Evolutionary conservation across 148 eudicot genomes (phyloP).

Genomic region (Chenopodium berlandieri): DNA sequence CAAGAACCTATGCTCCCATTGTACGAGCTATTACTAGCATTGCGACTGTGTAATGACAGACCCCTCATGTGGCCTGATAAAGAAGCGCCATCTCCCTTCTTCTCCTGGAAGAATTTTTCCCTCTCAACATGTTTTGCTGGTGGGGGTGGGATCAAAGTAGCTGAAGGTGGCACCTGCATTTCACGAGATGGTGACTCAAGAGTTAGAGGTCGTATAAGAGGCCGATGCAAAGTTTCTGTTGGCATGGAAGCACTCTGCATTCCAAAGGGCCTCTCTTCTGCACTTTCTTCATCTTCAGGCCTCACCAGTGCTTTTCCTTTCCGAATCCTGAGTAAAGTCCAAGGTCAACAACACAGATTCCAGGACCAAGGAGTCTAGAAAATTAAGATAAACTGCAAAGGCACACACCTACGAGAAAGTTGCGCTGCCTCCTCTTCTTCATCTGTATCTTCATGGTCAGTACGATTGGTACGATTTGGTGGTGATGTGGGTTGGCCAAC

Average conservation of each 20-base stretch:
- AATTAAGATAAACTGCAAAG: not conserved
- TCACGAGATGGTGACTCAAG: slow-evolving; percentile 41
- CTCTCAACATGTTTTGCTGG: slow-evolving; percentile 92
- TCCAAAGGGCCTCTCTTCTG: slow-evolving; percentile 41
- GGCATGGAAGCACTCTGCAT: slow-evolving; percentile 41
- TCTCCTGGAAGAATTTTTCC: slow-evolving; percentile 88
- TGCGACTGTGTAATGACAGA: slow-evolving; percentile 77
- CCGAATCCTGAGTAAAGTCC: slow-evolving; percentile 48
- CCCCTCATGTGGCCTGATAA: slow-evolving; percentile 70
- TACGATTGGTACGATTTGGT: slow-evolving; percentile 39
- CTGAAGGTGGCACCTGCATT: slow-evolving; percentile 29
- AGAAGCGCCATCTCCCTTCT: slow-evolving; percentile 53
- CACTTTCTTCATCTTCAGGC: slow-evolving; percentile 61
- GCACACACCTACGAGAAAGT: slow-evolving; percentile 69
- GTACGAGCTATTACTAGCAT: slow-evolving; percentile 71
- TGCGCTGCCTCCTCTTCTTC: slow-evolving; percentile 84
- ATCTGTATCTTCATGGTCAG: slow-evolving; percentile 42
- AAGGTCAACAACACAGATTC: not conserved
- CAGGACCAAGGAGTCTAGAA: not conserved
- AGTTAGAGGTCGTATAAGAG: slow-evolving; percentile 56
- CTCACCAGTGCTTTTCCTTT: slow-evolving; percentile 85
- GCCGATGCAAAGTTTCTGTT: slow-evolving; percentile 54
- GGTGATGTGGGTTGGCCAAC: slow-evolving; percentile 41
- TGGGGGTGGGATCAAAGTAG: slow-evolving; percentile 79
- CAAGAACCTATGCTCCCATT: slow-evolving; percentile 61